Conservation (phyloP, 1,284 basidiomycete genomes). For the Kwoniella shivajii region DNA sequence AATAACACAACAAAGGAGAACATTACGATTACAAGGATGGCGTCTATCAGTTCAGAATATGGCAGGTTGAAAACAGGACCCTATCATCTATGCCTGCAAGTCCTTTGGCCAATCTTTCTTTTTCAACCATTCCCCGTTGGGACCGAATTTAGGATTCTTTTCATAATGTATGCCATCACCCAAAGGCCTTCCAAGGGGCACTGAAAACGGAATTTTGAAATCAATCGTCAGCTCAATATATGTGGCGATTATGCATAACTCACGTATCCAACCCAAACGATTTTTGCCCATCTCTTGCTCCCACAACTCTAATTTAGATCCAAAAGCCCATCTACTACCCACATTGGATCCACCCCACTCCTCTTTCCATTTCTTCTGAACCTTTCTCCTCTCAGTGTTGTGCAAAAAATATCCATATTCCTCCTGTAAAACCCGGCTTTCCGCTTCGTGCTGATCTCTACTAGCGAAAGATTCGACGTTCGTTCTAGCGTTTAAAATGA, state of each 20-base stretch:
- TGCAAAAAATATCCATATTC: conserved; percentile 42
- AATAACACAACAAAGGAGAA: no score
- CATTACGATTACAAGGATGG: not conserved
- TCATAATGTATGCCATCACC: conserved; percentile 48
- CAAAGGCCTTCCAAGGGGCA: conserved; percentile 46
- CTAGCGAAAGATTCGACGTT: conserved; percentile 49
- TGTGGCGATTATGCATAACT: conserved; percentile 20
- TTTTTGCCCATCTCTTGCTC: conserved; percentile 46
- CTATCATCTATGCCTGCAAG: conserved; percentile 7
- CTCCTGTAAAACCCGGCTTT: conserved; percentile 35
- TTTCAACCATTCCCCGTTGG: conserved; percentile 50
- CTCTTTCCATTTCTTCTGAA: conserved; percentile 38
- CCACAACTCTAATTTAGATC: conserved; percentile 37
- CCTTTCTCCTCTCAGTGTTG: conserved; percentile 29
- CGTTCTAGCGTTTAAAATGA: conserved; percentile 41
- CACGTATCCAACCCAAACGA: conserved; percentile 48
- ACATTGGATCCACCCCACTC: conserved; percentile 47
- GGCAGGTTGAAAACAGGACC: no score
- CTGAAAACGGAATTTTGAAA: conserved; percentile 23
- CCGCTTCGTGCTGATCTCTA: conserved; percentile 41
- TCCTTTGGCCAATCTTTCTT: conserved; percentile 48
- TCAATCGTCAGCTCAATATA: not conserved
- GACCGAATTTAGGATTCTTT: conserved; percentile 49
- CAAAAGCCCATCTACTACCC: conserved; percentile 49
- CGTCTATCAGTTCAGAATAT: not conserved